These are phyloP conservation scores for Apiospora malaysiana DNA, from an alignment of 2,329 filamentous ascomycete species.

Conservation along the genomic window DNA sequence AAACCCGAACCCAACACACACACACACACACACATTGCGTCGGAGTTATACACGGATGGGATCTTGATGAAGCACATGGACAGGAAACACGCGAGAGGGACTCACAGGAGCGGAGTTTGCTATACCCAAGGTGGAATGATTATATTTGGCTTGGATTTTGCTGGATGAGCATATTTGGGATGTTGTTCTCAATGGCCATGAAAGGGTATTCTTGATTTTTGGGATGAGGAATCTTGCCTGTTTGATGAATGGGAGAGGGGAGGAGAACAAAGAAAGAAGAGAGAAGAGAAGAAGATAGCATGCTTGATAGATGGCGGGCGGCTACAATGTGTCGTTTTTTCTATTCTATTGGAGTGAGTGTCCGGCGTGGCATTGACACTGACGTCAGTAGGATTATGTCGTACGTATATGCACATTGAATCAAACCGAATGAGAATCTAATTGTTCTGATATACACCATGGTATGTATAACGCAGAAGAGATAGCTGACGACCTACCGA, in stretches of 20 bases:
- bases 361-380: neutral
- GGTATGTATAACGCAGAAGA: neutral
- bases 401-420: constrained; percentile 8
- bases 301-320: constrained; percentile 9
- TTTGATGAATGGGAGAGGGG: neutral
- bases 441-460: neutral
- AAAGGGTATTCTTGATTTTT: constrained; percentile 14
- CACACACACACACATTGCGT: constrained; percentile 15
- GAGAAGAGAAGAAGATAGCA: neutral
- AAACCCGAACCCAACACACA: constrained; percentile 3
- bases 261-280: neutral
- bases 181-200: neutral
- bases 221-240: neutral
- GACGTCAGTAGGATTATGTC: neutral
- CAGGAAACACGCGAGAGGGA: constrained; percentile 9
- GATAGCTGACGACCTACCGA: neutral
- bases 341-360: neutral
- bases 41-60: constrained; percentile 21
- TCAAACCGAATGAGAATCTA: constrained; percentile 8
- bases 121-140: constrained; percentile 21
- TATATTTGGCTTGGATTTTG: constrained; percentile 15
- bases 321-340: neutral
- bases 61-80: constrained; percentile 19
- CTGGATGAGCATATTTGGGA: constrained; percentile 15
- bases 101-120: constrained; percentile 22